Evolutionary conservation across 495 filamentous ascomycete species (phyloP).

Genomic region (Neurospora discreta): DNA sequence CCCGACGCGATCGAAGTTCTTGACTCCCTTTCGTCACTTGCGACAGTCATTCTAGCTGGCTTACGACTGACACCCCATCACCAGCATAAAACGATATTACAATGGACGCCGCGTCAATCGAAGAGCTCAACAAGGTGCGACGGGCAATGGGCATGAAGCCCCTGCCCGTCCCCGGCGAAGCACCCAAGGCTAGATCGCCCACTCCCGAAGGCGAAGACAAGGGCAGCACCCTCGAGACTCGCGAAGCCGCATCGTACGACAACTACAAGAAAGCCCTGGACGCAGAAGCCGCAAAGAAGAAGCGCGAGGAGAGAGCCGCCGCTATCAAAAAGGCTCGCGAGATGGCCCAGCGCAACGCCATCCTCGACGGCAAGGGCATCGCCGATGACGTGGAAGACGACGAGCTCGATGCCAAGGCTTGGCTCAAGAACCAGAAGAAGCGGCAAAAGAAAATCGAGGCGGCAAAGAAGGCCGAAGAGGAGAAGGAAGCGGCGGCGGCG

Average conservation of each 20-base stretch:
- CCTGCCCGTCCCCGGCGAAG: constrained; percentile 65
- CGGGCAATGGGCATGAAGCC: constrained; percentile 82
- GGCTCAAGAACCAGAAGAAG: constrained; percentile 82
- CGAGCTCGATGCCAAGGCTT: constrained; percentile 69
- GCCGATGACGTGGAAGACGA: constrained; percentile 57
- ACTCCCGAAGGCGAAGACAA: constrained; percentile 45
- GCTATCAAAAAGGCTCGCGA: constrained; percentile 86
- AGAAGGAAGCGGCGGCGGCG: constrained; percentile 44
- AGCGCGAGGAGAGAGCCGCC: constrained; percentile 63
- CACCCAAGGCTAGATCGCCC: constrained; percentile 20
- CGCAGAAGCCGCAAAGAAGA: constrained; percentile 52
- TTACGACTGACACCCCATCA: background rate
- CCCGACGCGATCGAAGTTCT: background rate
- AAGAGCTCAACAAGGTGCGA: constrained; percentile 90
- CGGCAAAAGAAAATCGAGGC: constrained; percentile 81
- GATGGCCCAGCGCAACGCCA: constrained; percentile 58
- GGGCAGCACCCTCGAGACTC: constrained; percentile 67
- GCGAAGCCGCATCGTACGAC: constrained; percentile 64
- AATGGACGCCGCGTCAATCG: constrained; percentile 81
- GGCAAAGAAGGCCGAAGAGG: constrained; percentile 59
- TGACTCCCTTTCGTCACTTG: background rate
- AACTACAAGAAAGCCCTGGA: constrained; percentile 46
- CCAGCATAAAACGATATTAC: constrained; percentile 8
- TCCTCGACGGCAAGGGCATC: constrained; percentile 69
- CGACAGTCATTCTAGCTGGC: background rate